These are phyloP conservation scores for Botrytis hyacinthi DNA, from an alignment of 2,329 filamentous ascomycete species.

Conservation along the genomic window DNA sequence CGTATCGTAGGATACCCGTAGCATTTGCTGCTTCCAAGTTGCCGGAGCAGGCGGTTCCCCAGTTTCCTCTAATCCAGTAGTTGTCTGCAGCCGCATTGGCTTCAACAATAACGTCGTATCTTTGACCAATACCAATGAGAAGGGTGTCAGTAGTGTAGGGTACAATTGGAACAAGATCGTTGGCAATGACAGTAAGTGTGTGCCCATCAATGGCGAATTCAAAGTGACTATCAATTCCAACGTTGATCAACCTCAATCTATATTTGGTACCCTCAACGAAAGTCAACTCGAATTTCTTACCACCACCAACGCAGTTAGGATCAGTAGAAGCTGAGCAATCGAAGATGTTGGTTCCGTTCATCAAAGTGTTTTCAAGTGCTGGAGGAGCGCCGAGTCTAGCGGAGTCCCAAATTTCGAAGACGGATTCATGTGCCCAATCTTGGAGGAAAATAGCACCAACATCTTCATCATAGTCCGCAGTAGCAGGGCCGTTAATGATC, in stretches of 20 bases:
- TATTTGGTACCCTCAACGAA: slow-evolving; percentile 43
- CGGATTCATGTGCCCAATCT: slow-evolving; percentile 37
- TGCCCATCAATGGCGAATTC: slow-evolving; percentile 56
- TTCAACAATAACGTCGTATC: slow-evolving; percentile 47
- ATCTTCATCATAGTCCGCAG: slow-evolving; percentile 55
- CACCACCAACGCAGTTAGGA: slow-evolving; percentile 32
- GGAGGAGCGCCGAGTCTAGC: slow-evolving; percentile 32
- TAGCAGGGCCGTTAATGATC: slow-evolving; percentile 58
- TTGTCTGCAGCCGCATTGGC: slow-evolving; percentile 55
- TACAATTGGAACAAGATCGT: slow-evolving; percentile 57
- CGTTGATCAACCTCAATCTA: slow-evolving; percentile 47
- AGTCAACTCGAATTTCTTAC: slow-evolving; percentile 35
- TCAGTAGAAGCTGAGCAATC: slow-evolving; percentile 29
- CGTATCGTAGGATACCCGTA: slow-evolving; percentile 44
- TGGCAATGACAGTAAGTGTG: slow-evolving; percentile 54
- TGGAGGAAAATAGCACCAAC: slow-evolving; percentile 34
- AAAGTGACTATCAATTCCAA: slow-evolving; percentile 45
- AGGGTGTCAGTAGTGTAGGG: slow-evolving; percentile 52
- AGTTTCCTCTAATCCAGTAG: slow-evolving; percentile 54
- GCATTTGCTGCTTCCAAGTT: slow-evolving; percentile 51
- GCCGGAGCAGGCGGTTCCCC: slow-evolving; percentile 54
- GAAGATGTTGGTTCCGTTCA: slow-evolving; percentile 38
- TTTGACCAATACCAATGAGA: slow-evolving; percentile 58
- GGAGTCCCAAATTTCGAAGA: slow-evolving; percentile 31
- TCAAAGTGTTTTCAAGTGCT: slow-evolving; percentile 33